A percentile compares a stretch with the other conserved stretches of the same genome.
Conservation (phyloP, 805 yeast species). For the Blastobotrys robertii region DNA sequence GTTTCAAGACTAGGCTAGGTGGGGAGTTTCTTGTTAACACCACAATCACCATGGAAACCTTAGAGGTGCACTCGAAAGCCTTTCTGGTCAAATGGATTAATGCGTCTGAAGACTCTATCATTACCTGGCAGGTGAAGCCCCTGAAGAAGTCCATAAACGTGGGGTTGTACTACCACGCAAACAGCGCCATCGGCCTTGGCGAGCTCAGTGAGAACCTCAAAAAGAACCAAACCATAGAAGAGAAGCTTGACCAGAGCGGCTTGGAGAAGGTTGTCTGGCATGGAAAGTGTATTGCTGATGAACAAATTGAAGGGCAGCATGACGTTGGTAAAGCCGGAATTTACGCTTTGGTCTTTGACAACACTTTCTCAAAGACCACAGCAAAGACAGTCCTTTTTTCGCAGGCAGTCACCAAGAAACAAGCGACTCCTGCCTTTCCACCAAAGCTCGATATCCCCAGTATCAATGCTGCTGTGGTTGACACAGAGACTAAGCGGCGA, state of each 20-base stretch:
- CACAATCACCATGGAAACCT: constrained; percentile 60
- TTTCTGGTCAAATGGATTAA: constrained; percentile 87
- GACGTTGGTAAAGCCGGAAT: constrained; percentile 55
- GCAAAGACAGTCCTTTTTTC: constrained; percentile 73
- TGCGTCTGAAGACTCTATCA: constrained; percentile 53
- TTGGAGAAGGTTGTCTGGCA: constrained; percentile 43
- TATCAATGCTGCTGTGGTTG: too few species aligned
- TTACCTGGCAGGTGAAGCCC: constrained; percentile 80
- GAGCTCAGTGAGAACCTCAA: constrained; percentile 10
- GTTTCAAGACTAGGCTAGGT: too few species aligned
- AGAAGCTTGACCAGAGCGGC: constrained; percentile 46
- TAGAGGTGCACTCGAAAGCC: constrained; percentile 83
- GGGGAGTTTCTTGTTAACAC: too few species aligned
- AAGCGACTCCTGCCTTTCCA: too few species aligned
- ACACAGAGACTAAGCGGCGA: too few species aligned
- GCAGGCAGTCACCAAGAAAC: constrained; percentile 26
- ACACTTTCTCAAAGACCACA: constrained; percentile 77
- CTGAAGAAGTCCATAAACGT: constrained; percentile 48
- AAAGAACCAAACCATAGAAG: constrained; percentile 21
- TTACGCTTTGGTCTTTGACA: constrained; percentile 85
- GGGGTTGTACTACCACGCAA: constrained; percentile 20
- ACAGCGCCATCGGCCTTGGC: background rate
- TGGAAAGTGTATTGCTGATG: constrained; percentile 51
- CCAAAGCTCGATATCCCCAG: too few species aligned
- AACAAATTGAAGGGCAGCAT: constrained; percentile 51